phyloP scores from a whole-genome alignment of 148 eudicot genomes.

The Vaccinium vitisidaea region DNA sequence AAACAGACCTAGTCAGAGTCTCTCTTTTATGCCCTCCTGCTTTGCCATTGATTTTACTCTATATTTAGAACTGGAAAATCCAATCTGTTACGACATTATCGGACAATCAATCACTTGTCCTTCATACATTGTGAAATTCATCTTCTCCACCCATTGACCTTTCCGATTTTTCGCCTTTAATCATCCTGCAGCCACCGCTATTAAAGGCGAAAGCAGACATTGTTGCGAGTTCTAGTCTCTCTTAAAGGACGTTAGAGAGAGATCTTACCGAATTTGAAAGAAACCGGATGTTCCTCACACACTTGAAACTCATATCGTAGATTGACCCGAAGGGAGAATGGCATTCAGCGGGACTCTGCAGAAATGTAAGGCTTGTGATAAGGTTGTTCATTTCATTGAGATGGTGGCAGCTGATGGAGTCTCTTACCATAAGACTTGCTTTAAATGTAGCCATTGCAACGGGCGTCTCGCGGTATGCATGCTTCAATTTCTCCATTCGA shows the following conservation, averaged over 20 bases:
- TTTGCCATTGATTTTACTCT: background rate
- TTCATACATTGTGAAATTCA: background rate
- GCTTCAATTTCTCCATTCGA: background rate
- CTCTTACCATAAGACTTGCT: conserved; percentile 72
- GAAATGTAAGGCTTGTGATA: conserved; percentile 90
- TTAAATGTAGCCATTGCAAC: conserved; percentile 78
- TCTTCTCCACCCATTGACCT: background rate
- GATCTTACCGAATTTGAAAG: background rate
- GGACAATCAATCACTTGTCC: conserved; percentile 8
- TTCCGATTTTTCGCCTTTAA: background rate
- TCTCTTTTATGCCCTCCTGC: background rate
- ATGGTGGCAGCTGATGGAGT: conserved; percentile 71
- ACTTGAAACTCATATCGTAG: background rate
- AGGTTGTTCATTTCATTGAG: conserved; percentile 70
- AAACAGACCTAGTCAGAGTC: background rate
- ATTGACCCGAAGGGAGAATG: conserved; percentile 29
- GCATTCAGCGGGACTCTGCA: conserved; percentile 62
- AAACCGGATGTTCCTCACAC: background rate
- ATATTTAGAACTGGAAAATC: background rate
- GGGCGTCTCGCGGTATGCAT: conserved; percentile 56
- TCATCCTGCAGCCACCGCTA: background rate
- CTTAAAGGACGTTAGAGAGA: background rate
- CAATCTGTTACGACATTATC: background rate
- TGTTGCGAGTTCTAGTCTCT: background rate
- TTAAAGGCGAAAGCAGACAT: background rate